Base-by-base conservation (phyloP, 305 asterid genomes). In the Fraxinus xanthoxyloides region DNA sequence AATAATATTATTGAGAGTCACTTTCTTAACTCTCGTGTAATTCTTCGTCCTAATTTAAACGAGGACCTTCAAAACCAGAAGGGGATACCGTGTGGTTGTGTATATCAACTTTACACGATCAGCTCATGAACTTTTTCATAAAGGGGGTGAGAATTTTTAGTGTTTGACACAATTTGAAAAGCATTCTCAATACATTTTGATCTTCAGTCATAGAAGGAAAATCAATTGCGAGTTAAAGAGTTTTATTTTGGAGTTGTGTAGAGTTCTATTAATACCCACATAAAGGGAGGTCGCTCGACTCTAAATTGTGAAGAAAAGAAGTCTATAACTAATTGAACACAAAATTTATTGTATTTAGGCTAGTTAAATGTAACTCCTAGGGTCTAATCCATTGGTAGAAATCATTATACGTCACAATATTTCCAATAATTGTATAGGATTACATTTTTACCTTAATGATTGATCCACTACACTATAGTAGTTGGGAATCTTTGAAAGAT, bases 401-500 rank as follows among this genome's bases (percentile, higher is more conserved):
- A 69, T 69, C 21, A 69, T 13, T 13, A 30, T 19, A 4, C 5
- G 17, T 13, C 28, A 61, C 70, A 61, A 61, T 19, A 61, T 56
- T 56, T 56, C 67, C 67, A 15, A 48, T 56, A 17, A 56, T 17
- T 56, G 24, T 56, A 5, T 21, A 0, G 12, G 10, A 43, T 43
- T 43, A 0, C 12, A 6, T 10, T 67, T 65, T 67, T 67, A 24
- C 74, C 74, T 67, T 4, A 28, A 24, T 67, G 13, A 61, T 61
- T 61, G 24, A 61, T 24, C 72, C 72, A 61, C 72, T 61, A 61
- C 59, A 76, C 82, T 82, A 79, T 75, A 78, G 74, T 78, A n/a
- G 82, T 51, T 79, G 84, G 23, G 89, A 87, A 87, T 87, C 90
- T 87, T 76, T 35, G 80, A 85, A 84, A 87, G 81, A 13, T 51